phyloP scores from a whole-genome alignment of 148 eudicot species.

The Rhododendron griersonianum region DNA sequence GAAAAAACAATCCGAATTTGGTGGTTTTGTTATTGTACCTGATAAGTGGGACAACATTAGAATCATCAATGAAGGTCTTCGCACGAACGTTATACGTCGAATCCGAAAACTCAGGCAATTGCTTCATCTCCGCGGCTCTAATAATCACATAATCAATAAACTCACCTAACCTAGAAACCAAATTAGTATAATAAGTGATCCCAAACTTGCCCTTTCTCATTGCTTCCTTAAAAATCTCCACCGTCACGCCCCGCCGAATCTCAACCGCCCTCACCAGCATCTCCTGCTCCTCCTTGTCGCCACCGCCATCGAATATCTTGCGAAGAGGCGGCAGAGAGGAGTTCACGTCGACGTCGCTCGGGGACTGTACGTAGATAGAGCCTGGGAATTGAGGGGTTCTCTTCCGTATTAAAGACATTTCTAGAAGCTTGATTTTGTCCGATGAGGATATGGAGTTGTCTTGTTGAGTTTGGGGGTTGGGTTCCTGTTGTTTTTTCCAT shows the following conservation, averaged over 20 bases:
- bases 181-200: constrained; percentile 63
- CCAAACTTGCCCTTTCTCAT: constrained; percentile 90
- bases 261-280: constrained; percentile 65
- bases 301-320: constrained; percentile 30
- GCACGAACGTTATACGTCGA: constrained; percentile 80
- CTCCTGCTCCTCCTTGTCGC: constrained; percentile 39
- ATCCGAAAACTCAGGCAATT: constrained; percentile 37
- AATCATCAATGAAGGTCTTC: constrained; percentile 44
- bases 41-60: constrained; percentile 66
- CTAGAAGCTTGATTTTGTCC: constrained; percentile 44
- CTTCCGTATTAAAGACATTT: constrained; percentile 49
- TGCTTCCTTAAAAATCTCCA: constrained; percentile 56
- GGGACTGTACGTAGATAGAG: constrained; percentile 47
- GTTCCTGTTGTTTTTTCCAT: not conserved
- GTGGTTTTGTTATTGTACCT: constrained; percentile 37
- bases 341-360: constrained; percentile 24
- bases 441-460: constrained; percentile 18
- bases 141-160: constrained; percentile 83
- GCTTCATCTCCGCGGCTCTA: constrained; percentile 75
- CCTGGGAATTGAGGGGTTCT: constrained; percentile 77
- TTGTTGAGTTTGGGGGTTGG: constrained; percentile 4
- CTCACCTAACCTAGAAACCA: constrained; percentile 39
- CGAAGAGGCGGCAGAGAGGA: constrained; percentile 38
- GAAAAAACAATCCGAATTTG: not conserved
- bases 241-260: constrained; percentile 70